Percentiles rank a stretch among this genome's conserved stretches.
Conservation (phyloP, 108 stramenopile genomes). For the Fistulifera pelliculosa region DNA sequence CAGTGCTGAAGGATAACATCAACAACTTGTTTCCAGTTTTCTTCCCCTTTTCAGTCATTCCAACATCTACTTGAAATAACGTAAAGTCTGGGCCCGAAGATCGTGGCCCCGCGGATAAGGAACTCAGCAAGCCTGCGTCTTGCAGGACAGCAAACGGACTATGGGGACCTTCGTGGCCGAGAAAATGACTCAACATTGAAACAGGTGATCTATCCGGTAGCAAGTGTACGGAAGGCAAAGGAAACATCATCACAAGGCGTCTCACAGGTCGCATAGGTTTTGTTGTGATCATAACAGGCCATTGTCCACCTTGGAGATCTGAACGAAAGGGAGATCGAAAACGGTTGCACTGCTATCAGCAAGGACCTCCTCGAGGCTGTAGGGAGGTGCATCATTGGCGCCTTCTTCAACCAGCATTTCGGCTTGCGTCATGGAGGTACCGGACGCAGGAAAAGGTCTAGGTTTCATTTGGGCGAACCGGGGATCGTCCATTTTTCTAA, state of each 20-base stretch:
- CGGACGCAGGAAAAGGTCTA: conserved; percentile 2
- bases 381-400: conserved; percentile 55
- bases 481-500: conserved; percentile 66
- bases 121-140: conserved; percentile 44
- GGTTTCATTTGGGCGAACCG: conserved; percentile 45
- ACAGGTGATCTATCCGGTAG: conserved; percentile 56
- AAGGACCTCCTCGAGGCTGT: conserved; percentile 24
- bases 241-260: conserved; percentile 56
- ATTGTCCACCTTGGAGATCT: conserved; percentile 18
- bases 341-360: conserved; percentile 8
- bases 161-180: conserved; percentile 77
- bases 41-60: conserved; percentile 72
- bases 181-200: conserved; percentile 44
- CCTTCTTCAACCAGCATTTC: conserved; percentile 46
- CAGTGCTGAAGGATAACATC: conserved; percentile 53
- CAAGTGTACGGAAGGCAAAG: conserved; percentile 34
- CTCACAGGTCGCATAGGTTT: conserved; percentile 60
- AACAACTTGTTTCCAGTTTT: conserved; percentile 56
- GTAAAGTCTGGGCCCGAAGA: conserved; percentile 55
- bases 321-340: conserved; percentile 27
- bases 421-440: conserved; percentile 16
- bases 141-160: conserved; percentile 64
- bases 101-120: conserved; percentile 50
- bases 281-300: conserved; percentile 58
- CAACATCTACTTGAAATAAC: conserved; percentile 51